Conservation (phyloP, 257 asterid genomes). For the Ehretia macrophylla region DNA sequence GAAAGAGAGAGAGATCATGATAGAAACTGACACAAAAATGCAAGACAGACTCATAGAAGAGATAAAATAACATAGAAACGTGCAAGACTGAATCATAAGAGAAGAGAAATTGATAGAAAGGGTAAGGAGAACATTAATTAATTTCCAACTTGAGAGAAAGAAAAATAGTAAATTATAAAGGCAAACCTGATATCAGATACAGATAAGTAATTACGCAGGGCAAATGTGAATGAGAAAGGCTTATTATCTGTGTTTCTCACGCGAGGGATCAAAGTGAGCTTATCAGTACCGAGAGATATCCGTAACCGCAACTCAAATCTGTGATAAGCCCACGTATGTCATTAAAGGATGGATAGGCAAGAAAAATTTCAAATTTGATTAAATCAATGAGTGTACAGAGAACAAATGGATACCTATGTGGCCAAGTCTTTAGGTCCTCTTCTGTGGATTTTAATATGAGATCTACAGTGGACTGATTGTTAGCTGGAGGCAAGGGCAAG, state of each 20-base stretch:
- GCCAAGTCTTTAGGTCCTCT: slow-evolving; percentile 81
- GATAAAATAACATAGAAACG: neutral
- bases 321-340: slow-evolving; percentile 4
- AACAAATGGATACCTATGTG: slow-evolving; percentile 48
- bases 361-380: no score
- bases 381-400: neutral
- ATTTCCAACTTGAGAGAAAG: slow-evolving; percentile 14
- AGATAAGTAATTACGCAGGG: slow-evolving; percentile 65
- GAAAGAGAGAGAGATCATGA: neutral
- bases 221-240: slow-evolving; percentile 66
- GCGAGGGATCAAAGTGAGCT: slow-evolving; percentile 68
- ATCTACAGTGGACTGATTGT: slow-evolving; percentile 62
- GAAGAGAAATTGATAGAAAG: neutral
- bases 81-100: no score
- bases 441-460: slow-evolving; percentile 69
- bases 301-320: slow-evolving; percentile 84
- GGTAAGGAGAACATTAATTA: slow-evolving; percentile 4
- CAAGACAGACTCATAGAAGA: neutral
- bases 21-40: no score
- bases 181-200: slow-evolving; percentile 77
- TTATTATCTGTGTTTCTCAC: slow-evolving; percentile 67
- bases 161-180: slow-evolving; percentile 16
- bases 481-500: slow-evolving; percentile 59
- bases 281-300: slow-evolving; percentile 57
- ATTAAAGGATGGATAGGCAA: neutral